These are phyloP conservation scores for Lyophyllum decastes DNA, from an alignment of 768 basidiomycete species.

Conservation along the genomic window DNA sequence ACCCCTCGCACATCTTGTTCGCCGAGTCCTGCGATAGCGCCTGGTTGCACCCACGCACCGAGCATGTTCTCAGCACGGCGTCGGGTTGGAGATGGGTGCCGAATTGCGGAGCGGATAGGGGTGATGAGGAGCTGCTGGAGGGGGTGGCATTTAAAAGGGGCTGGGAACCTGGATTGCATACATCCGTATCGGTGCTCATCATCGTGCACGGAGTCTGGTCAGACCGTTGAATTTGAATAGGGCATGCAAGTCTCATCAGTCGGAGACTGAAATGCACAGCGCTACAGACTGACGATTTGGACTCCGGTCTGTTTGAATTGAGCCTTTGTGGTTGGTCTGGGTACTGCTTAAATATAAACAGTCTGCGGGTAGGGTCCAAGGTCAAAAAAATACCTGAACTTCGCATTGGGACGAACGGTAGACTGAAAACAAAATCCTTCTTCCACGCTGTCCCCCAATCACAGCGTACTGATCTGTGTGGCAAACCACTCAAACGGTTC, in stretches of 20 bases:
- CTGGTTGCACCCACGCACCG: slow-evolving; percentile 45
- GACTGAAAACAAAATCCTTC: too few relatives aligned
- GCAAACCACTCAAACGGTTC: too few relatives aligned
- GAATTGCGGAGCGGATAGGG: neutral
- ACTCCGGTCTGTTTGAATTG: neutral
- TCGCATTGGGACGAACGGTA: too few relatives aligned
- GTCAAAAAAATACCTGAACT: too few relatives aligned
- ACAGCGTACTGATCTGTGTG: too few relatives aligned
- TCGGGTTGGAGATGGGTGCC: neutral
- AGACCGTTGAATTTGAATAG: neutral
- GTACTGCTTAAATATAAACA: too few relatives aligned
- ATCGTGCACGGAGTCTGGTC: slow-evolving; percentile 7
- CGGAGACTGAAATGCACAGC: neutral
- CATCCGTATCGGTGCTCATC: neutral
- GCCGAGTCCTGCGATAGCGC: slow-evolving; percentile 24
- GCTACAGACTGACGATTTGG: too few relatives aligned
- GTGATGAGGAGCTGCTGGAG: neutral
- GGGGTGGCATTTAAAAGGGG: neutral
- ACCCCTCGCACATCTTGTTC: slow-evolving; percentile 55
- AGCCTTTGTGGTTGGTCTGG: neutral
- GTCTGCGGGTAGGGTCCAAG: too few relatives aligned
- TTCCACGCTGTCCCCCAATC: too few relatives aligned
- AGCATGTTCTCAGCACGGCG: slow-evolving; percentile 28
- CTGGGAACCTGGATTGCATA: slow-evolving; percentile 5
- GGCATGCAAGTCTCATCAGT: neutral